Percentiles rank a stretch among this genome's conserved stretches.
phyloP scores from a whole-genome alignment of 257 asterid genomes.

The Ballota nigra region DNA sequence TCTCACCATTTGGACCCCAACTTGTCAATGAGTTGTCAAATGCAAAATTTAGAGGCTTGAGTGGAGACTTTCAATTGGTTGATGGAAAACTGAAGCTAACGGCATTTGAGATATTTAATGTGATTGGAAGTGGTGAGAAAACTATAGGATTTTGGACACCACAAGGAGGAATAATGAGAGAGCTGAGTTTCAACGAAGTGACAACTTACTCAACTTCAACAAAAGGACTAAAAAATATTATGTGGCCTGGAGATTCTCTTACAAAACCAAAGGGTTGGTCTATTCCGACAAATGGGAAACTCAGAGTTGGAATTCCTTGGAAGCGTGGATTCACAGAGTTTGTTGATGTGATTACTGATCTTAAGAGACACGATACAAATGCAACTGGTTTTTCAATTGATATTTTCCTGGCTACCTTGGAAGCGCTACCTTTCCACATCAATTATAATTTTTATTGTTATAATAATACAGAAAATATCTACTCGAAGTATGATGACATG shows the following conservation, averaged over 20 bases:
- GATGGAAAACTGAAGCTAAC: conserved; percentile 39
- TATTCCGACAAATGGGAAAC: conserved; percentile 34
- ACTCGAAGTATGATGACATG: conserved; percentile 39
- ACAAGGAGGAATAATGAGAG: conserved; percentile 36
- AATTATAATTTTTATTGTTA: conserved; percentile 23
- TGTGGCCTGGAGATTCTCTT: conserved; percentile 73
- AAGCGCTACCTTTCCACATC: conserved; percentile 31
- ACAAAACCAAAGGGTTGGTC: conserved; percentile 51
- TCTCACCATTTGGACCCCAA: conserved; percentile 43
- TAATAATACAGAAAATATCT: conserved; percentile 10
- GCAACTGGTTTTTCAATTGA: conserved; percentile 55
- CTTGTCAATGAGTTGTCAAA: conserved; percentile 33
- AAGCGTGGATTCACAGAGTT: conserved; percentile 52
- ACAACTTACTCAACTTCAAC: conserved; percentile 26
- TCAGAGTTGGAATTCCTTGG: conserved; percentile 57
- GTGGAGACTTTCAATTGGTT: conserved; percentile 44
- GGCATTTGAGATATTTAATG: conserved; percentile 49
- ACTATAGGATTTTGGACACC: conserved; percentile 55
- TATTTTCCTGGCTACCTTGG: conserved; percentile 41
- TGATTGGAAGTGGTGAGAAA: conserved; percentile 49
- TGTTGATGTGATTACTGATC: conserved; percentile 29
- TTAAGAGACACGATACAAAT: neutral
- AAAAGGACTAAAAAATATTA: conserved; percentile 34
- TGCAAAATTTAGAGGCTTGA: conserved; percentile 40
- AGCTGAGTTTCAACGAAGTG: conserved; percentile 14